These are phyloP conservation scores for Brasilioporus rufonigricans DNA, from an alignment of 768 basidiomycete species.

Conservation along the genomic window DNA sequence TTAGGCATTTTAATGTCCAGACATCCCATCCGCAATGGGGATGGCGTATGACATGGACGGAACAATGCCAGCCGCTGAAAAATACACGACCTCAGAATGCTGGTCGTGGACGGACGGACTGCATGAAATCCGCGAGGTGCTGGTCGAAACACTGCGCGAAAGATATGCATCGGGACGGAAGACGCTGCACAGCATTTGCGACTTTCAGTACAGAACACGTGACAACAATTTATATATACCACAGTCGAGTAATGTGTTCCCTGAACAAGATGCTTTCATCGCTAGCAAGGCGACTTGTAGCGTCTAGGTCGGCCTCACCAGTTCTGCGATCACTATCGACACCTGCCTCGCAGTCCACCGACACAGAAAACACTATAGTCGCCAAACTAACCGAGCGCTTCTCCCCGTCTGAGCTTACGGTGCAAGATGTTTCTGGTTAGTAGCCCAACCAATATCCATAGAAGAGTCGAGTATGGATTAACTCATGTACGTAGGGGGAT, in stretches of 20 bases:
- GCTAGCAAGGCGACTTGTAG: constrained; percentile 35
- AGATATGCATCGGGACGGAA: constrained; percentile 16
- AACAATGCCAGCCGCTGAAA: not conserved
- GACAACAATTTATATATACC: not conserved
- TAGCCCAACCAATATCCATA: not conserved
- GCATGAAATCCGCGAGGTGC: constrained; percentile 8
- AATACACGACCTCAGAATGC: constrained; percentile 10
- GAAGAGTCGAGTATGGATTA: not conserved
- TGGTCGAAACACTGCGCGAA: constrained; percentile 21
- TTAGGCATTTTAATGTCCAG: not conserved
- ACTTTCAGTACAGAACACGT: constrained; percentile 13
- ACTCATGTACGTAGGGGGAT: constrained; percentile 64
- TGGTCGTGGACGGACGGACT: not conserved
- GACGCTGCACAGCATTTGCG: not conserved
- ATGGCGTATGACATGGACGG: constrained; percentile 4
- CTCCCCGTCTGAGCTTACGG: constrained; percentile 74
- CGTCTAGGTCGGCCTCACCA: constrained; percentile 15
- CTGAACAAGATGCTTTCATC: constrained; percentile 17
- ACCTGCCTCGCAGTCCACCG: constrained; percentile 23
- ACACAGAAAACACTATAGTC: constrained; percentile 56
- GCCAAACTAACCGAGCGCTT: constrained; percentile 73
- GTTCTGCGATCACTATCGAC: constrained; percentile 32
- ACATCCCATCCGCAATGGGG: constrained; percentile 3
- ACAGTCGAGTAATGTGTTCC: not conserved
- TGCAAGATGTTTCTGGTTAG: constrained; percentile 94